Evolutionary conservation across 2,329 filamentous ascomycete genomes (phyloP).

Genomic region (Penicillium sp.): DNA sequence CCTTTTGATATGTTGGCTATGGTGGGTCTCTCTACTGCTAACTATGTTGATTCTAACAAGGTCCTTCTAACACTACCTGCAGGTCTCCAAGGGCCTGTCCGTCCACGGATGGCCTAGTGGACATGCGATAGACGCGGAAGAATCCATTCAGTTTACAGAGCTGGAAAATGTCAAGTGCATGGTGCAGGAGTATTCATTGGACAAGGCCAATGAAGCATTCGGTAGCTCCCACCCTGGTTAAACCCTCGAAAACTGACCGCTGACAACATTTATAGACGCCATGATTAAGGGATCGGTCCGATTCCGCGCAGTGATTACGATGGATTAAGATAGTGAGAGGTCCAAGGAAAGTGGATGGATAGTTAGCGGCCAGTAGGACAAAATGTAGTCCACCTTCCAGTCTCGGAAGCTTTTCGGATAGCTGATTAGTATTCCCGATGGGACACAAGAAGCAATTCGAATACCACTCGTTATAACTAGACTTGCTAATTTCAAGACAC

Average conservation of each 20-base stretch:
- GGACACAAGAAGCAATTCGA: no score
- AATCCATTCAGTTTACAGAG: slow-evolving; percentile 43
- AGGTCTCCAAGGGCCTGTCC: slow-evolving; percentile 47
- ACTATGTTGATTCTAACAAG: background rate
- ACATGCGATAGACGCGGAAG: slow-evolving; percentile 51
- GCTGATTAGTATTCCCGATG: no score
- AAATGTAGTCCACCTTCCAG: background rate
- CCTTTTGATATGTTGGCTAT: slow-evolving; percentile 12
- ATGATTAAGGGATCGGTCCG: slow-evolving; percentile 40
- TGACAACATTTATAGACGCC: slow-evolving; percentile 6
- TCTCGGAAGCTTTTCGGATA: no score
- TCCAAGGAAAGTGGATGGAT: background rate
- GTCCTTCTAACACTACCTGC: slow-evolving; percentile 9
- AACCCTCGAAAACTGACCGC: slow-evolving; percentile 28
- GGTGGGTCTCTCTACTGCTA: slow-evolving; percentile 10
- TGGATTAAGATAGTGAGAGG: slow-evolving; percentile 27
- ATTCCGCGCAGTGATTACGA: slow-evolving; percentile 50
- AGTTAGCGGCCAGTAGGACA: background rate
- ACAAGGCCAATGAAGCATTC: slow-evolving; percentile 43
- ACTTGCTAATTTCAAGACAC: no score
- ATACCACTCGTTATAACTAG: no score
- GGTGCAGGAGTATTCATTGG: slow-evolving; percentile 52
- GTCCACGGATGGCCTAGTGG: slow-evolving; percentile 53
- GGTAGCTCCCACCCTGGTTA: slow-evolving; percentile 25
- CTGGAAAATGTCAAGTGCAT: slow-evolving; percentile 51